Evolutionary conservation across 2,329 filamentous ascomycete genomes (phyloP).

Genomic region (Aspergillus amoenus): DNA sequence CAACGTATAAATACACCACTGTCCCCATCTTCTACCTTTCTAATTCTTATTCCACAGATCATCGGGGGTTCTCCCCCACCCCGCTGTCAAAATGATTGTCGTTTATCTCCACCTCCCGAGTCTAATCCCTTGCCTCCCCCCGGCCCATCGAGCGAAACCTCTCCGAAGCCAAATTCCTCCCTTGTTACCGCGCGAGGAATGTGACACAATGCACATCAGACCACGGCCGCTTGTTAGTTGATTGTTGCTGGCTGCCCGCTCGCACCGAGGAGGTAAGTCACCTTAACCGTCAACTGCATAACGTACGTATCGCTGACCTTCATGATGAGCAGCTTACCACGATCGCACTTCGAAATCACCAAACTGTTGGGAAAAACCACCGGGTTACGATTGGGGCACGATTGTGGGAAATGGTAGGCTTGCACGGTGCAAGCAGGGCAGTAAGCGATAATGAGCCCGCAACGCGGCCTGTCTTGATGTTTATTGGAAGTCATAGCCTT

Average conservation of each 20-base stretch:
- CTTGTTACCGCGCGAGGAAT: too few species aligned
- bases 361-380: background rate
- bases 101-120: too few species aligned
- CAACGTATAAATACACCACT: background rate
- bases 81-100: too few species aligned
- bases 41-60: too few species aligned
- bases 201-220: background rate
- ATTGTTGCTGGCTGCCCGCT: background rate
- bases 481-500: too few species aligned
- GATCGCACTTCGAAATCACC: background rate
- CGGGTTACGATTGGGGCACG: background rate
- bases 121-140: too few species aligned
- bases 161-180: too few species aligned
- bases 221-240: background rate
- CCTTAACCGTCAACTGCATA: background rate
- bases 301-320: background rate
- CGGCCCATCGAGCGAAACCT: too few species aligned
- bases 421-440: conserved; percentile 1
- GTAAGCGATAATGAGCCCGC: background rate
- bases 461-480: background rate
- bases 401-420: background rate
- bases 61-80: too few species aligned
- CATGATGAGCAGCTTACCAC: background rate
- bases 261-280: background rate
- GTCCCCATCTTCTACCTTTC: background rate